phyloP scores from a whole-genome alignment of 2,329 filamentous ascomycete genomes.

The Penicillium sp. region DNA sequence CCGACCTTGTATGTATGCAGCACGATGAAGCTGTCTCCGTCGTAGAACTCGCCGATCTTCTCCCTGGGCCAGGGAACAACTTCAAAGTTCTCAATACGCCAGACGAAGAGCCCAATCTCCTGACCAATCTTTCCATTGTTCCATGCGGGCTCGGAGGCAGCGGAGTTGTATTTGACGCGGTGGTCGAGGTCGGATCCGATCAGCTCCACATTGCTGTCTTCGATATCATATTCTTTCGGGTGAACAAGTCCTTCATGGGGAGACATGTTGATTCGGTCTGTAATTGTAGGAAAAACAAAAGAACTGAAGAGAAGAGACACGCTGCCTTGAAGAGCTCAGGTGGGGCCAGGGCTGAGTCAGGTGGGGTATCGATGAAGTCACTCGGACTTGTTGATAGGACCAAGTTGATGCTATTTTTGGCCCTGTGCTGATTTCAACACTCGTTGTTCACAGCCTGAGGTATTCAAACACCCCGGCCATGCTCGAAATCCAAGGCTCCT shows the following conservation, averaged over 20 bases:
- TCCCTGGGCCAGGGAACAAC: slow-evolving; percentile 61
- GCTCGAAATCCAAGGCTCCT: slow-evolving; percentile 12
- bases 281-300: not conserved
- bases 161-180: slow-evolving; percentile 65
- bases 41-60: slow-evolving; percentile 60
- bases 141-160: slow-evolving; percentile 65
- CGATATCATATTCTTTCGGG: slow-evolving; percentile 63
- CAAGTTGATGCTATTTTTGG: not conserved
- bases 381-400: not conserved
- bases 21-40: slow-evolving; percentile 68
- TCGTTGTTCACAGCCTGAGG: not conserved
- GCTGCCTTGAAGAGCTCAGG: not conserved
- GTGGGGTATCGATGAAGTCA: not conserved
- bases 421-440: not conserved
- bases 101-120: slow-evolving; percentile 57
- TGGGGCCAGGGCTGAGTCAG: not conserved
- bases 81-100: slow-evolving; percentile 67
- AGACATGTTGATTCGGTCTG: slow-evolving; percentile 48
- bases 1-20: slow-evolving; percentile 59
- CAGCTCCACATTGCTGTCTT: slow-evolving; percentile 66
- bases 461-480: slow-evolving; percentile 3
- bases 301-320: not conserved
- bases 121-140: slow-evolving; percentile 57
- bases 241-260: slow-evolving; percentile 63
- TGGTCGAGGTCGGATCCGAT: slow-evolving; percentile 65